These are phyloP conservation scores for Epichloe glyceriae DNA, from an alignment of 2,329 filamentous ascomycete genomes.

Conservation along the genomic window DNA sequence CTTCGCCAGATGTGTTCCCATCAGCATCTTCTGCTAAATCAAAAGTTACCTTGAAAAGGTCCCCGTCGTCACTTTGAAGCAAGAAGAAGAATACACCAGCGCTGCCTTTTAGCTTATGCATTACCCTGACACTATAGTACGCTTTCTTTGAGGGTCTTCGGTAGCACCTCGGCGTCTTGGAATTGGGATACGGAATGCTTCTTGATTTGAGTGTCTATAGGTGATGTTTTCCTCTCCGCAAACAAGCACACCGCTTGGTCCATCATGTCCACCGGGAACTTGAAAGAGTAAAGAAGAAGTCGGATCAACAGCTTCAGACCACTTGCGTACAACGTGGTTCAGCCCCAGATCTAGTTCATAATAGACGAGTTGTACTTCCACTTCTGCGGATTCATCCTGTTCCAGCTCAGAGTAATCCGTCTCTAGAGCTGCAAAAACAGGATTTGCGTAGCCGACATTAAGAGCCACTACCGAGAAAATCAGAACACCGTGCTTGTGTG, in stretches of 20 bases:
- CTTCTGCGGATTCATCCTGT: conserved; percentile 74
- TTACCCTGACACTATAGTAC: conserved; percentile 77
- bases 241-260: conserved; percentile 86
- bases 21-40: conserved; percentile 76
- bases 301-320: conserved; percentile 86
- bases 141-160: conserved; percentile 84
- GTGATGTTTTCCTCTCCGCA: conserved; percentile 91
- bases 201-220: conserved; percentile 91
- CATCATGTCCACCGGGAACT: conserved; percentile 85
- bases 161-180: conserved; percentile 75
- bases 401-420: conserved; percentile 87
- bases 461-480: conserved; percentile 79
- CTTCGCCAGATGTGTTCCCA: conserved; percentile 67
- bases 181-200: conserved; percentile 77
- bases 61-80: conserved; percentile 91
- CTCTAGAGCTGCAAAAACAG: conserved; percentile 87
- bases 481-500: conserved; percentile 81
- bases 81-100: conserved; percentile 91
- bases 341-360: conserved; percentile 94
- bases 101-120: conserved; percentile 82
- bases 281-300: conserved; percentile 85
- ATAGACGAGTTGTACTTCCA: conserved; percentile 87
- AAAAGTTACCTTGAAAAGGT: conserved; percentile 90
- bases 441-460: conserved; percentile 94
- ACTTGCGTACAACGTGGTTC: conserved; percentile 93